phyloP scores from a whole-genome alignment of 495 filamentous ascomycete species.

The Saxophila tyrrhenica region DNA sequence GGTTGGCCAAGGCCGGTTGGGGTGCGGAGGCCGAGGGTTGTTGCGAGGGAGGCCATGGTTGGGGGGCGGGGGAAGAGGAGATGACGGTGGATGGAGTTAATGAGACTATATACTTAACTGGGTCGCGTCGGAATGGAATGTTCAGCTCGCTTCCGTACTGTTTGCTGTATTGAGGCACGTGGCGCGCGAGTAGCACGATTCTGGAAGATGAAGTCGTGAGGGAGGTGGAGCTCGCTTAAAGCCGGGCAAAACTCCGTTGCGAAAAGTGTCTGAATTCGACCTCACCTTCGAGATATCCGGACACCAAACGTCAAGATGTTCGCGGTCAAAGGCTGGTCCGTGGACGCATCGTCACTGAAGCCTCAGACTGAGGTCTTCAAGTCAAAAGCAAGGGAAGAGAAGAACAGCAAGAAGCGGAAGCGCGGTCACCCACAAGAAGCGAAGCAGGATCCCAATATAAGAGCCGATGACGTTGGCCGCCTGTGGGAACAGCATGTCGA shows the following conservation, averaged over 20 bases:
- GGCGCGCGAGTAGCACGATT: too few species aligned
- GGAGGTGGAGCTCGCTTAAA: too few species aligned
- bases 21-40: conserved; percentile 9
- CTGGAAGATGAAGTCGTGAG: too few species aligned
- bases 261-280: not conserved
- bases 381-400: conserved; percentile 20
- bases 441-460: conserved; percentile 44
- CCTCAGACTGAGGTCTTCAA: conserved; percentile 43
- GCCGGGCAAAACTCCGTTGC: too few species aligned
- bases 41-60: conserved; percentile 12
- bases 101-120: not conserved
- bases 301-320: conserved; percentile 51
- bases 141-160: not conserved
- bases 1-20: not conserved
- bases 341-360: conserved; percentile 58
- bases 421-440: conserved; percentile 39
- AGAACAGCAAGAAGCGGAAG: conserved; percentile 45
- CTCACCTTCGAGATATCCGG: not conserved
- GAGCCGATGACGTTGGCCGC: conserved; percentile 57
- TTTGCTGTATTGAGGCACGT: not conserved
- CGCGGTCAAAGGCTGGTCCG: conserved; percentile 80
- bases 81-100: not conserved
- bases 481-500: conserved; percentile 74
- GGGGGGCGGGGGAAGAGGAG: not conserved
- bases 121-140: not conserved